Evolutionary conservation across 108 stramenopile genomes (phyloP), one percentile per base, ranked within the genome.

Genomic region (Cyclostephanos tholiformis): DNA sequence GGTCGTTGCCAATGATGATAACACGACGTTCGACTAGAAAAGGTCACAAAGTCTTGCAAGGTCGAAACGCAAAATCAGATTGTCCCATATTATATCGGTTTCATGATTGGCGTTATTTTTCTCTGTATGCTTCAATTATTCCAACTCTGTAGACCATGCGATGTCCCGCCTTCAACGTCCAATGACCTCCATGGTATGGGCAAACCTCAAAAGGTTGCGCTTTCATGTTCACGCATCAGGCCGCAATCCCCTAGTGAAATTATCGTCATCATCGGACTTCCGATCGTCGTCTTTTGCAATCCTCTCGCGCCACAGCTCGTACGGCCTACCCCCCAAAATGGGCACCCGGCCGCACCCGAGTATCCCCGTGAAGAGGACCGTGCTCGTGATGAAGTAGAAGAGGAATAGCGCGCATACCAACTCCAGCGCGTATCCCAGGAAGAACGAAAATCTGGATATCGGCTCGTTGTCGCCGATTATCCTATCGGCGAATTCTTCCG

Each of bases 341-440:
- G 87, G 86, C 13, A 89, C 32, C 46, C 80, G 27, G 1, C 80
- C 82, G 62, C 88, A 87, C 25, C 89, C 84, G 36, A 92, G 58
- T 6, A 90, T 67, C 6, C 91, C 91, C 27, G 88, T 79, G 53
- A 92, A 90, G 17, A 90, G 69, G 0, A 95, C 56, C 7, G 88
- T 89, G 50, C 83, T 88, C 1, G 85, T 65, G 2, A 93, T n/a
- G 5, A 88, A 87, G 74, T 85, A 93, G 38, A 82, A 95, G 4
- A 90, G 74, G 43, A 91, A 87, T 26, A 87, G 72, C 1, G 89
- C 83, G 65, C 91, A 61, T 1, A 71, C 38, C 72, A 93, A 69
- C 82, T 95, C 91, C 1, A 92, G 65, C 0, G 73, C 41, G 73
- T 92, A 95, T 32, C 69, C 85, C 16, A 90, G 12, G 53, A 94